phyloP scores from a whole-genome alignment of 495 filamentous ascomycete genomes.

The Endocarpon pusillum region DNA sequence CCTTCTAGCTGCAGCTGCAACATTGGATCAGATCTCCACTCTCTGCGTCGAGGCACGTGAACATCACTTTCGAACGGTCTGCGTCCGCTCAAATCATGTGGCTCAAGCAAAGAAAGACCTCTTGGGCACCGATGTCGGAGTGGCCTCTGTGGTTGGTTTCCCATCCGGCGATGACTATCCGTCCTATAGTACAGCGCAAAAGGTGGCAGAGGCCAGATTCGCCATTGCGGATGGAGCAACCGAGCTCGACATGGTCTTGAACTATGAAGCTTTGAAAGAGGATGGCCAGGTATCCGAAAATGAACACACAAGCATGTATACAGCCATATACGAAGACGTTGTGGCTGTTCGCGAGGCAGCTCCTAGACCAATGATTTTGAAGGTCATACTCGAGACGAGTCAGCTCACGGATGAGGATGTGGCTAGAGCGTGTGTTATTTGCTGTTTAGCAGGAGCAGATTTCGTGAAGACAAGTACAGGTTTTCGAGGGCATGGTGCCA shows the following conservation, averaged over 20 bases:
- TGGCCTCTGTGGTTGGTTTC: constrained; percentile 52
- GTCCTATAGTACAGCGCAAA: constrained; percentile 34
- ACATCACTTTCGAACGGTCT: constrained; percentile 43
- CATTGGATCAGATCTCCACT: constrained; percentile 34
- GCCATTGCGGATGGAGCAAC: constrained; percentile 39
- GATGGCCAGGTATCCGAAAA: no score
- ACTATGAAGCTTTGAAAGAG: constrained; percentile 34
- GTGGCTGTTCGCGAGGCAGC: constrained; percentile 32
- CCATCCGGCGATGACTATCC: no score
- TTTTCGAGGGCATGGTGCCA: constrained; percentile 43
- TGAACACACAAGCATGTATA: constrained; percentile 29
- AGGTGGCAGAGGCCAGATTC: constrained; percentile 35
- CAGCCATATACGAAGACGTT: constrained; percentile 38
- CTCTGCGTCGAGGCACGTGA: constrained; percentile 45
- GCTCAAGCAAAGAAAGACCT: constrained; percentile 34
- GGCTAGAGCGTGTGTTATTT: constrained; percentile 40
- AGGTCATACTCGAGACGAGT: constrained; percentile 52
- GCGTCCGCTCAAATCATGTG: constrained; percentile 38
- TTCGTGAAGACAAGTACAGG: constrained; percentile 59
- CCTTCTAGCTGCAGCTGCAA: constrained; percentile 37
- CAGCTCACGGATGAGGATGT: constrained; percentile 37
- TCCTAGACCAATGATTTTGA: constrained; percentile 30
- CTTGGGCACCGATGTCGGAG: constrained; percentile 26
- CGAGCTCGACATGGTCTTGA: constrained; percentile 55
- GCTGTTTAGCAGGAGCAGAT: constrained; percentile 40